Conservation (phyloP, 2,329 filamentous ascomycete species). For the Botryotinia narcissicola region DNA sequence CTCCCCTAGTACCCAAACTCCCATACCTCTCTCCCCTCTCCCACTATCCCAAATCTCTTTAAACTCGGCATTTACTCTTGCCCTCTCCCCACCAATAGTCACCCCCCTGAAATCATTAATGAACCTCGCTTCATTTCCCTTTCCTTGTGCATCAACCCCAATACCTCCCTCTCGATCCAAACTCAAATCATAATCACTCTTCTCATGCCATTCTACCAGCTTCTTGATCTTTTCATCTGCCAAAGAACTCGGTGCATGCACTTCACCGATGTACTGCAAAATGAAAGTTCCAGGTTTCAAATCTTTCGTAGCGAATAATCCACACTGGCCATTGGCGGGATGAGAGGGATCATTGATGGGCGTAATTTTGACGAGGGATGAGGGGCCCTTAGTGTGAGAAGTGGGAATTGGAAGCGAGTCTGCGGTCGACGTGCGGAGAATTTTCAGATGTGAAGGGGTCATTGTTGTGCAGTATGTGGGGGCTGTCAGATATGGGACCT, state of each 20-base stretch:
- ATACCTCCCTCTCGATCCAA: constrained; percentile 55
- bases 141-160: constrained; percentile 57
- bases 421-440: constrained; percentile 30
- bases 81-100: constrained; percentile 28
- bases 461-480: constrained; percentile 48
- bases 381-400: constrained; percentile 45
- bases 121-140: constrained; percentile 64
- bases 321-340: constrained; percentile 57
- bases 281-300: constrained; percentile 56
- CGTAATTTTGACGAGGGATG: constrained; percentile 52
- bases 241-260: constrained; percentile 45
- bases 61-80: constrained; percentile 48
- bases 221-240: background rate
- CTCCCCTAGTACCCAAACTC: constrained; percentile 54
- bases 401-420: constrained; percentile 39
- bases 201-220: constrained; percentile 39
- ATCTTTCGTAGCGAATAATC: constrained; percentile 57
- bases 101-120: constrained; percentile 66
- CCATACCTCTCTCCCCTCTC: constrained; percentile 54
- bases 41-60: constrained; percentile 55
- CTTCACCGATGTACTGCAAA: constrained; percentile 59
- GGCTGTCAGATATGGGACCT: constrained; percentile 51
- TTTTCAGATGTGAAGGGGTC: constrained; percentile 23
- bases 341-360: constrained; percentile 51
- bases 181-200: constrained; percentile 64